Conservation (phyloP, 768 basidiomycete genomes). For the Candolleomyces eurysporus region DNA sequence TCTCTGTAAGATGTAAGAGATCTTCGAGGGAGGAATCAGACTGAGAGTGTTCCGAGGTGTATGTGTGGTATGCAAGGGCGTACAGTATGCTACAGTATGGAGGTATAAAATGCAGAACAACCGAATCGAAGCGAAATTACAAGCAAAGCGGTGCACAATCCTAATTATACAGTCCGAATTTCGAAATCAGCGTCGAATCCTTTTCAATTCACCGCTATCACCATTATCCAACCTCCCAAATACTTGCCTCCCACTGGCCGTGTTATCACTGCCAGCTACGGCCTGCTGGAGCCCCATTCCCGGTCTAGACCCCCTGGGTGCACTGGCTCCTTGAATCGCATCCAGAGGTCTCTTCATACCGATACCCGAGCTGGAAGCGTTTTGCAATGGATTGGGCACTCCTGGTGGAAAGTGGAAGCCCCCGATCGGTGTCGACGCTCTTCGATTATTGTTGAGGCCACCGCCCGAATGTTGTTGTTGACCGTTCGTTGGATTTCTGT, state of each 20-base stretch:
- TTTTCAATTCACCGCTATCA: slow-evolving; percentile 44
- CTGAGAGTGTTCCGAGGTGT: too few relatives aligned
- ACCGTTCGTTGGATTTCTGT: slow-evolving; percentile 4
- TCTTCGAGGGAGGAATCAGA: too few relatives aligned
- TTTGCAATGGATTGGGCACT: slow-evolving; percentile 20
- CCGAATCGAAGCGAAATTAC: too few relatives aligned
- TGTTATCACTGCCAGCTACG: not conserved
- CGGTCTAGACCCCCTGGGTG: slow-evolving; percentile 20
- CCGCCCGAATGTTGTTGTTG: not conserved
- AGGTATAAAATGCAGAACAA: too few relatives aligned
- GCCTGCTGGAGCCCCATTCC: slow-evolving; percentile 42
- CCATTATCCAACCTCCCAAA: slow-evolving; percentile 36
- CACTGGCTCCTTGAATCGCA: slow-evolving; percentile 19
- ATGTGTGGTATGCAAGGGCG: too few relatives aligned
- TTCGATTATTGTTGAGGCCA: slow-evolving; percentile 14
- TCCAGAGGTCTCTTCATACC: slow-evolving; percentile 36
- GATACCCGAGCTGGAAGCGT: slow-evolving; percentile 9
- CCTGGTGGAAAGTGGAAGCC: slow-evolving; percentile 51
- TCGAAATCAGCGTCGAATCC: slow-evolving; percentile 33
- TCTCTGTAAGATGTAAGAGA: too few relatives aligned
- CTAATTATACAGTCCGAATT: too few relatives aligned
- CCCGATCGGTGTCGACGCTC: slow-evolving; percentile 39
- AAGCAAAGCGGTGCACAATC: too few relatives aligned
- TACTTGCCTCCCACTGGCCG: slow-evolving; percentile 24
- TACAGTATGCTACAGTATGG: too few relatives aligned